Base-by-base conservation (phyloP, 352 stramenopile species). In the Saprolegnia parasitica region DNA sequence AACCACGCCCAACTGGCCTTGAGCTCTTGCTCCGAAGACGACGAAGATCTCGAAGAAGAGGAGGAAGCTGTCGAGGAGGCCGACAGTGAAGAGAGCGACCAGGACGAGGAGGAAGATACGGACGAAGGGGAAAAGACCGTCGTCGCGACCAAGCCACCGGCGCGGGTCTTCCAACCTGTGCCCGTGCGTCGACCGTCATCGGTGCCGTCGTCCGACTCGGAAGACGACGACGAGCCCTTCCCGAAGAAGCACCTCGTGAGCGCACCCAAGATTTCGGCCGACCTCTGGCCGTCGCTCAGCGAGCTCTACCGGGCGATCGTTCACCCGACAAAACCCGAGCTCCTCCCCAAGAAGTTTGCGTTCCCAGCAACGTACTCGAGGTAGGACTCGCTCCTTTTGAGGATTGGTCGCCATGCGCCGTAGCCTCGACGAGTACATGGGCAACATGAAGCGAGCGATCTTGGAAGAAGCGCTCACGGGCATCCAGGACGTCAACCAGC, bases 271-370 rank as follows among this genome's bases (percentile, higher is more conserved):
- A 49, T 49, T 5, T 47, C 55, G 45, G 85, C 83, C 9, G 57
- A 89, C 23, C 64, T 92, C 23, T 94, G 86, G 86, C 86, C 86
- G 40, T 77, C 75, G 6, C 68, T 94, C 11, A 81, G 92, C 47
- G 80, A 89, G 0, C 91, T 92, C 39, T 90, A 90, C 68, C 79
- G 86, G 47, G 88, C 89, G 56, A 56, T 94, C 15, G 58, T 94
- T n/a, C 74, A 84, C 29, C 52, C 77, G 61, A 8, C 77, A 78
- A 24, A 72, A 84, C 54, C 75, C 73, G 52, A 61, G 64, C n/a
- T 78, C 68, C 8, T 74, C 77, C 15, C 73, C 71, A 5, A 76
- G 61, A 71, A 49, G 74, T 68, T 57, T 73, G 8, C 68, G 67
- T 40, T 71, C 90, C 4, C 86, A 80, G 2, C 55, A 72, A 58